Evolutionary conservation across 2,329 filamentous ascomycete species (phyloP), one percentile per base, ranked within the genome.

Genomic region (Fusarium irregulare): DNA sequence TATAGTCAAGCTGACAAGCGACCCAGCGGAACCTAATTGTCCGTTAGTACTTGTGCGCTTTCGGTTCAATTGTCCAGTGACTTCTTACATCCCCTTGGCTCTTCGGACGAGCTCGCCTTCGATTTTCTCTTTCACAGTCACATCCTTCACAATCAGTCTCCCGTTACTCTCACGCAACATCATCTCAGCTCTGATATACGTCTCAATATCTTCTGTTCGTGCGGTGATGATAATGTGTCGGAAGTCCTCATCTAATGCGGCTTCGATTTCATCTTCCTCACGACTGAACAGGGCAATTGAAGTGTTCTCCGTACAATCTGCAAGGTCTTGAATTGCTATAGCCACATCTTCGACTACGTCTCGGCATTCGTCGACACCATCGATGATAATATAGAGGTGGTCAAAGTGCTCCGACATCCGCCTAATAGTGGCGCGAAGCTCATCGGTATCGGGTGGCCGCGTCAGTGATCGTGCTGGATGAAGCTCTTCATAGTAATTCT

Each of bases 21-120:
- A 65, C 69, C 69, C 69, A 72, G 0, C 69, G 69, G 11, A 71
- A 71, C 69, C 69, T 71, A 10, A 4, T 1, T 27, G 1, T 2
- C 10, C 2, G 54, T 44, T 16, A 42, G 41, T 42, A 11, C 1
- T 11, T 27, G 10, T 11, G 3, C 10, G 27, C 27, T 28, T 28
- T 28, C 1, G 10, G 2, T 1, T 12, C 10, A 20, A 20, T 41
- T 7, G 6, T 14, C 12, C 1, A 30, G 6, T 7, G 12, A 14
- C 28, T 12, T 41, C 40, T 44, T 40, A 70, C 64, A 72, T 72
- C 21, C 69, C 69, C 0, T 63, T 28, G 1, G 69, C 66, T 7
- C 53, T 18, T 2, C 8, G 2, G 3, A 68, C 23, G 7, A 72
- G 60, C 6, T 21, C 18, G 0, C 32, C n/a, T 9, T 16, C 40